Percentiles rank a stretch among this genome's conserved stretches.
Evolutionary conservation across 2,329 filamentous ascomycete genomes (phyloP).

Genomic region (Exophiala viscosa): DNA sequence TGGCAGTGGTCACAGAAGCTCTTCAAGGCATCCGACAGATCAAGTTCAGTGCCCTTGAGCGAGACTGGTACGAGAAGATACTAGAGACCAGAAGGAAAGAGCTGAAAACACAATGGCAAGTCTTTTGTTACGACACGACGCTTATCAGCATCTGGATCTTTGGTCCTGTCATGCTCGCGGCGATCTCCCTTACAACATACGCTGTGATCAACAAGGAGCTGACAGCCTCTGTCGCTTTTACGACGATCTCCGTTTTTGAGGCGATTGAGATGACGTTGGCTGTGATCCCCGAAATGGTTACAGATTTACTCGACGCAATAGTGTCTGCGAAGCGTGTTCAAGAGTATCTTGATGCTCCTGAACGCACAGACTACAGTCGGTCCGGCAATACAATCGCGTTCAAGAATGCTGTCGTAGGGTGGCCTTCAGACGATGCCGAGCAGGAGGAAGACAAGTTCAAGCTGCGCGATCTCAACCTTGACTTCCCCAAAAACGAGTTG

Average conservation of each 20-base stretch:
- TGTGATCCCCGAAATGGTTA: slow-evolving; percentile 68
- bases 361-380: slow-evolving; percentile 55
- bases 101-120: slow-evolving; percentile 61
- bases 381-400: slow-evolving; percentile 61
- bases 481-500: slow-evolving; percentile 65
- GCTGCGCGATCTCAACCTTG: slow-evolving; percentile 60
- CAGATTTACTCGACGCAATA: slow-evolving; percentile 66
- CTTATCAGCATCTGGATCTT: slow-evolving; percentile 68
- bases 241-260: slow-evolving; percentile 70
- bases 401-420: slow-evolving; percentile 65
- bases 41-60: slow-evolving; percentile 75
- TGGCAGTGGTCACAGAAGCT: slow-evolving; percentile 71
- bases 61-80: slow-evolving; percentile 71
- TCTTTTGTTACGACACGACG: slow-evolving; percentile 61
- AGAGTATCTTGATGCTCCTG: slow-evolving; percentile 64
- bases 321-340: slow-evolving; percentile 71
- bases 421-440: slow-evolving; percentile 63
- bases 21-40: slow-evolving; percentile 78
- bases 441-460: slow-evolving; percentile 59
- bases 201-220: slow-evolving; percentile 61
- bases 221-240: slow-evolving; percentile 71
- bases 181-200: slow-evolving; percentile 67
- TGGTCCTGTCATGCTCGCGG: slow-evolving; percentile 69
- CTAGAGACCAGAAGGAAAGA: slow-evolving; percentile 62
- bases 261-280: slow-evolving; percentile 69